A percentile compares a stretch with the other conserved stretches of the same genome.
phyloP scores from a whole-genome alignment of 176 grass and related monocot genomes.

The Aegilops longissima region DNA sequence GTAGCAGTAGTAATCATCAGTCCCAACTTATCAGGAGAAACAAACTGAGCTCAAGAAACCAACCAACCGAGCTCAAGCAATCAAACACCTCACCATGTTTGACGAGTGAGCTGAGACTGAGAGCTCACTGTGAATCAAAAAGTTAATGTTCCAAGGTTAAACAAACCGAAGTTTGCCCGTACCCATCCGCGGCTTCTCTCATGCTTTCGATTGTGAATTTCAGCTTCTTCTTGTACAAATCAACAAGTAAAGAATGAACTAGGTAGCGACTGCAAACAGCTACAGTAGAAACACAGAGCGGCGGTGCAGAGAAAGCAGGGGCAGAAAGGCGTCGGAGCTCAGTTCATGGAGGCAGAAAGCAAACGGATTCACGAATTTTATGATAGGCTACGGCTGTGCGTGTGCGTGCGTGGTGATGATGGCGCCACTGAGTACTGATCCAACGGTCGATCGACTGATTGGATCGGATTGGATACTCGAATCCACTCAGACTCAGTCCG shows the following conservation, averaged over 20 bases:
- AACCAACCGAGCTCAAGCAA: neutral
- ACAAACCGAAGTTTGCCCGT: neutral
- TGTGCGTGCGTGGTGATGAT: constrained; percentile 11
- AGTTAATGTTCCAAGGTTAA: neutral
- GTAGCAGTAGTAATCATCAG: neutral
- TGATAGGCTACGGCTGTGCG: constrained; percentile 18
- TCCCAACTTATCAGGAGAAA: neutral
- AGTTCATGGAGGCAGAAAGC: constrained; percentile 28
- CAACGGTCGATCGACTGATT: neutral
- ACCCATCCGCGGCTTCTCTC: neutral
- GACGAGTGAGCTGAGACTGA: neutral
- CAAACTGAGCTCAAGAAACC: neutral
- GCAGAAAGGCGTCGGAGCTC: constrained; percentile 29
- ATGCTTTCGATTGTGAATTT: neutral
- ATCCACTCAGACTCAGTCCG: neutral
- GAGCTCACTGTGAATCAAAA: constrained; percentile 15
- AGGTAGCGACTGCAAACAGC: neutral
- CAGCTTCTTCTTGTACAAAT: neutral
- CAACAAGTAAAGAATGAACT: neutral
- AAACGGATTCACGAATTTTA: neutral
- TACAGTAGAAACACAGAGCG: neutral
- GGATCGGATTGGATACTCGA: constrained; percentile 11
- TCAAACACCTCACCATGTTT: neutral
- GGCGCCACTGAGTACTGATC: constrained; percentile 2
- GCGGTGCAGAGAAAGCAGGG: neutral